Evolutionary conservation across 2,329 filamentous ascomycete genomes (phyloP), one percentile per base, ranked within the genome.

Genomic region (Parastagonospora avenae): DNA sequence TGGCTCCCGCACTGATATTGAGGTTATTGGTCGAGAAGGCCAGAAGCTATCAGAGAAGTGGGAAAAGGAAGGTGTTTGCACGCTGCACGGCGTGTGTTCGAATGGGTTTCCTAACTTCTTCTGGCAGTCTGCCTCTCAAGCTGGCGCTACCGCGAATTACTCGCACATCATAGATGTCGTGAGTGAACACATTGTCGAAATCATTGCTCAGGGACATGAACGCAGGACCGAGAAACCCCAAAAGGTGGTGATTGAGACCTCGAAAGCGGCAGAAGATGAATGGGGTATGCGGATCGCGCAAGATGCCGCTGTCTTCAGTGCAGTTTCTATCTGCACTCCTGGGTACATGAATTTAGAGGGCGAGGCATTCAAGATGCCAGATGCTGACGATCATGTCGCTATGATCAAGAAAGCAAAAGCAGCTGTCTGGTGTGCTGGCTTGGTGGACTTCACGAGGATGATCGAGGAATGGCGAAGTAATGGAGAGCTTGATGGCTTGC

Each of bases 21-120:
- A 60, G 1, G 68, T 81, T 33, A 60, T 55, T 4, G 82, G 82
- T 24, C 74, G 76, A 6, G 63, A 73, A 15, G 78, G 78, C 1
- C 54, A 41, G 2, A 52, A 64, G 4, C 64, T 76, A 7, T 59
- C 84, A 31, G 70, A 75, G 11, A 69, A 78, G 1, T 78, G 78
- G 60, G 80, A 78, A 54, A 60, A 68, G 11, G 59, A 72, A 1
- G 80, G 77, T 0, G 52, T 77, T 0, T 59, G 71, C 1, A 63
- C 78, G 0, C 70, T 85, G 0, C 83, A 85, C 64, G 57, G 62
- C 8, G 33, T 56, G 19, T 38, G 48, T 9, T 46, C 57, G 1
- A 46, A 59, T 29, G 55, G 49, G 11, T 65, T 57, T 37, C 62
- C 62, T 6, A 63, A 63, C 31, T 50, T 65, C 8, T 60, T 65